phyloP scores from a whole-genome alignment of 768 basidiomycete species.

The Tephrocybe sp. region DNA sequence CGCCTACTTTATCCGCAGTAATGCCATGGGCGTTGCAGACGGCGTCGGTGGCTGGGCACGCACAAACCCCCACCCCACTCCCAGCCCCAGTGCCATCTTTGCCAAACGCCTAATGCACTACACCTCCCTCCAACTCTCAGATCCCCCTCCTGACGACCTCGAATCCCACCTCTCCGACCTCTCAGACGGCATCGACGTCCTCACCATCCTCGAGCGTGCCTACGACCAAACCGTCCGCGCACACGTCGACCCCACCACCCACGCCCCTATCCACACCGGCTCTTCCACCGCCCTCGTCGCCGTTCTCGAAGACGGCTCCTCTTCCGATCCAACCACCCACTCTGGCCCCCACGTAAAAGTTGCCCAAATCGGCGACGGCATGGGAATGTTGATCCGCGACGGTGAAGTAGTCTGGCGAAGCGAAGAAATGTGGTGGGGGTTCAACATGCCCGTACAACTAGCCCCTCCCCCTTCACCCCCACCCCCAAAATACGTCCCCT shows the following conservation, averaged over 20 bases:
- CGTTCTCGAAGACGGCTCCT: conserved; percentile 57
- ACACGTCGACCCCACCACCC: conserved; percentile 44
- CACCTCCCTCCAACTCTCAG: conserved; percentile 44
- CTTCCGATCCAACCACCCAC: no score
- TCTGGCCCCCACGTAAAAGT: conserved; percentile 69
- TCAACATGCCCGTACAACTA: conserved; percentile 49
- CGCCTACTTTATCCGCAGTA: conserved; percentile 79
- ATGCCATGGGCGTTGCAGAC: conserved; percentile 93
- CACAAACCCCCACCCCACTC: conserved; percentile 4
- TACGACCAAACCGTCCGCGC: conserved; percentile 66
- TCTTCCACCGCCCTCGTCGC: conserved; percentile 72
- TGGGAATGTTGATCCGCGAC: conserved; percentile 82
- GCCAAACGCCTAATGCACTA: conserved; percentile 86
- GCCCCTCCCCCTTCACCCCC: conserved; percentile 21
- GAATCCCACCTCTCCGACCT: conserved; percentile 57
- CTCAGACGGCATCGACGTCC: conserved; percentile 67
- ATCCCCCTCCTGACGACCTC: conserved; percentile 26
- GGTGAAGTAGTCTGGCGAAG: conserved; percentile 82
- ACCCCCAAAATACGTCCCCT: conserved; percentile 7
- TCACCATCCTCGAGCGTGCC: conserved; percentile 68
- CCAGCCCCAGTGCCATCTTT: conserved; percentile 53
- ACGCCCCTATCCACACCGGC: conserved; percentile 50
- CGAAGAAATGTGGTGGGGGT: conserved; percentile 91
- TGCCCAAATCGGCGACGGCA: conserved; percentile 86
- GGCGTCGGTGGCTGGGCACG: conserved; percentile 91